phyloP scores from a whole-genome alignment of 306 rosid species.

The Rosa multiflora region DNA sequence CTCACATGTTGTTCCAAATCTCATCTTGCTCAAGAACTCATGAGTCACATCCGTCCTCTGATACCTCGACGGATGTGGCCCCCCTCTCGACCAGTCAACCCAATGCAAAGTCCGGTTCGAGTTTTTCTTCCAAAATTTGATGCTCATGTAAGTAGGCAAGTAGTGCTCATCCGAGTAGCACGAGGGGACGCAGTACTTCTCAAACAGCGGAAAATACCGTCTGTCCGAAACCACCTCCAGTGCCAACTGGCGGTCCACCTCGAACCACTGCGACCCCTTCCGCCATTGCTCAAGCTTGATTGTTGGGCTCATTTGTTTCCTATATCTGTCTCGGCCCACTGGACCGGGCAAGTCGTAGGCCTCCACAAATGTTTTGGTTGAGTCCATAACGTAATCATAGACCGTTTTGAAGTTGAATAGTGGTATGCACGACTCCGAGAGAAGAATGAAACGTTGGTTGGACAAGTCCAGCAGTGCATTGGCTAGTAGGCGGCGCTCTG shows the following conservation, averaged over 20 bases:
- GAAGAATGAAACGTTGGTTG: conserved; percentile 69
- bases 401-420: conserved; percentile 65
- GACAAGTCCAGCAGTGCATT: conserved; percentile 67
- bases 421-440: conserved; percentile 95
- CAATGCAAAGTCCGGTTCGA: conserved; percentile 82
- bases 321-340: conserved; percentile 74
- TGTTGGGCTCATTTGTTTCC: conserved; percentile 43
- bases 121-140: conserved; percentile 42
- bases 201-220: conserved; percentile 44
- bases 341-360: conserved; percentile 43
- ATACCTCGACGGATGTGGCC: conserved; percentile 67
- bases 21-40: conserved; percentile 49
- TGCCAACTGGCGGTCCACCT: conserved; percentile 59
- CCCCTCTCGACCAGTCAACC: conserved; percentile 88
- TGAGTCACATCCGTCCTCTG: conserved; percentile 39
- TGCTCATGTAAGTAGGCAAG: conserved; percentile 60
- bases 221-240: conserved; percentile 48
- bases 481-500: conserved; percentile 65
- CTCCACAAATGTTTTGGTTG: conserved; percentile 54
- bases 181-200: conserved; percentile 33
- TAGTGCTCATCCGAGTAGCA: conserved; percentile 86
- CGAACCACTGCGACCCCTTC: conserved; percentile 96
- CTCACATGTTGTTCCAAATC: conserved; percentile 51
- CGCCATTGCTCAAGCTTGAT: conserved; percentile 62
- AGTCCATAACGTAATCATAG: conserved; percentile 53